Conservation (phyloP, 2,329 filamentous ascomycete species). For the Neofusicoccum parvum region DNA sequence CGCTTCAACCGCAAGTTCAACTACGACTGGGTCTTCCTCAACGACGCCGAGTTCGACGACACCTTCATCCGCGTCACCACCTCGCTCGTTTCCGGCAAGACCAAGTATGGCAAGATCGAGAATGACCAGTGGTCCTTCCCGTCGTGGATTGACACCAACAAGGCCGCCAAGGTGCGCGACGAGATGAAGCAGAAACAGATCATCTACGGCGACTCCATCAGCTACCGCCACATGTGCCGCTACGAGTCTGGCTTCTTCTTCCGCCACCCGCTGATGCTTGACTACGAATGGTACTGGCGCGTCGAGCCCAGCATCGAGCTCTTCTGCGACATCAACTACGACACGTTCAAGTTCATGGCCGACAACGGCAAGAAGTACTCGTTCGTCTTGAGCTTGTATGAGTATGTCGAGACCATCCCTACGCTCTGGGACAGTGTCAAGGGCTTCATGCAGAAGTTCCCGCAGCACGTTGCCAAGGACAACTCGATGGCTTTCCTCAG, state of each 20-base stretch:
- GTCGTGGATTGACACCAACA: constrained; percentile 92
- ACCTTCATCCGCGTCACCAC: constrained; percentile 91
- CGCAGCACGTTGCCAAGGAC: constrained; percentile 79
- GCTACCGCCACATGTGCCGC: constrained; percentile 98
- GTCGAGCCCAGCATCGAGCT: constrained; percentile 97
- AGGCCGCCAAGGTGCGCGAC: constrained; percentile 84
- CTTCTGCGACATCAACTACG: constrained; percentile 92
- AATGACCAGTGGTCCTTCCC: constrained; percentile 98
- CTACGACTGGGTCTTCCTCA: constrained; percentile 99
- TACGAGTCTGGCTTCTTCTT: constrained; percentile 99
- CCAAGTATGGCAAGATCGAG: constrained; percentile 86
- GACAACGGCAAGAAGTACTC: constrained; percentile 98
- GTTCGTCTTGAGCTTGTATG: constrained; percentile 92
- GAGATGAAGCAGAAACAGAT: constrained; percentile 94
- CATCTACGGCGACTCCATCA: constrained; percentile 96
- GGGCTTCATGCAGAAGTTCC: constrained; percentile 88
- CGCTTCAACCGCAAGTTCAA: constrained; percentile 96
- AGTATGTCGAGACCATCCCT: constrained; percentile 94
- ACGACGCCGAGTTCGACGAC: constrained; percentile 91
- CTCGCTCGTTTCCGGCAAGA: constrained; percentile 87
- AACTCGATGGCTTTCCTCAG: constrained; percentile 92
- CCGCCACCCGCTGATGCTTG: constrained; percentile 86
- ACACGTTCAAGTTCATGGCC: constrained; percentile 95
- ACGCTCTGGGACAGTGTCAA: constrained; percentile 95
- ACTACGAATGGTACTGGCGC: constrained; percentile 99